Evolutionary conservation across 176 grass and related monocot genomes (phyloP).

Genomic region (Zea luxurians): DNA sequence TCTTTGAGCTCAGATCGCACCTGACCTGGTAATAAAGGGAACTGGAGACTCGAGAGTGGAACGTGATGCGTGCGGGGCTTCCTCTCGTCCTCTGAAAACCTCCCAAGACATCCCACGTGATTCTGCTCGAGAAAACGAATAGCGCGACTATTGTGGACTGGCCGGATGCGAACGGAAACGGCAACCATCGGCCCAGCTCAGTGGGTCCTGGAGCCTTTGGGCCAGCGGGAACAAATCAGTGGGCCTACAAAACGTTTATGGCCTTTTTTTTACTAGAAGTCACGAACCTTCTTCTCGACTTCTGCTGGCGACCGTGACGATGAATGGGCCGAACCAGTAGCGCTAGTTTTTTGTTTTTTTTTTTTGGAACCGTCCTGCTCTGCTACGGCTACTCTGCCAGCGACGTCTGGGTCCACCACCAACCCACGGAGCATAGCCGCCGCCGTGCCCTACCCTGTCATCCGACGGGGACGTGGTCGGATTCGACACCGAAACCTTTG

Average conservation of each 20-base stretch:
- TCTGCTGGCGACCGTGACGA: not conserved
- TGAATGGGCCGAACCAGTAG: not conserved
- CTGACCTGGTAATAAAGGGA: not conserved
- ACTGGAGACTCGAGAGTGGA: not conserved
- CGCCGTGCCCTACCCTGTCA: conserved; percentile 23
- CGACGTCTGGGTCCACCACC: not conserved
- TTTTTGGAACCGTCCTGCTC: not conserved
- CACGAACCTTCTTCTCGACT: not conserved
- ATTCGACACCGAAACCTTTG: conserved; percentile 46
- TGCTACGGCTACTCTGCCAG: not conserved
- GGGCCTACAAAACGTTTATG: not conserved
- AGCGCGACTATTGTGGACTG: not conserved
- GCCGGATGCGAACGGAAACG: not conserved
- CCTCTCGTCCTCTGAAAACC: not conserved
- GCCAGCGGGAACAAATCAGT: not conserved
- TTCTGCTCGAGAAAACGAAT: not conserved
- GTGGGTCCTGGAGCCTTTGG: not conserved
- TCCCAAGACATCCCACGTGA: not conserved
- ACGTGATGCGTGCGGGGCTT: not conserved
- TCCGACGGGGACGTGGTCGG: conserved; percentile 33
- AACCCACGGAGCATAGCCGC: not conserved
- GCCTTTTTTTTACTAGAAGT: not conserved
- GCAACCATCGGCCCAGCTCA: not conserved
- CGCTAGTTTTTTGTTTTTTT: no score
- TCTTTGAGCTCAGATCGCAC: not conserved